phyloP scores from a whole-genome alignment of 2,329 filamentous ascomycete species.

The Metarhizium anisopliae region DNA sequence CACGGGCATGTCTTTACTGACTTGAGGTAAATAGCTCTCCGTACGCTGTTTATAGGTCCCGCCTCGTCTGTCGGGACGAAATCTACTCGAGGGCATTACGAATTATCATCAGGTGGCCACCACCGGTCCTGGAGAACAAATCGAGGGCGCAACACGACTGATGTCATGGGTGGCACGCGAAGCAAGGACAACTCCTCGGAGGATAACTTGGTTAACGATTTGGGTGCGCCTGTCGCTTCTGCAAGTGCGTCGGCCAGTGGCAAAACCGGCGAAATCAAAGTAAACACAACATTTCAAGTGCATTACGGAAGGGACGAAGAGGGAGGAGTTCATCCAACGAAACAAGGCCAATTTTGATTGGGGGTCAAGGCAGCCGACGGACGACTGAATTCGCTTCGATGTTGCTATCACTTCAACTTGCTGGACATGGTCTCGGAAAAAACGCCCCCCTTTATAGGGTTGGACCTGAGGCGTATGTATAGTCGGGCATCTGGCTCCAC shows the following conservation, averaged over 20 bases:
- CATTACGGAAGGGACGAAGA: neutral
- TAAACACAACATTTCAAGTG: neutral
- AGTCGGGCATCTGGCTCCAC: no score
- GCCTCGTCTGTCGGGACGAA: neutral
- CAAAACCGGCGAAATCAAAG: neutral
- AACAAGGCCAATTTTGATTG: neutral
- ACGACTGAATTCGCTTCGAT: no score
- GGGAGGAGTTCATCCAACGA: neutral
- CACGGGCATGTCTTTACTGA: neutral
- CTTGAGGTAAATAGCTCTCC: neutral
- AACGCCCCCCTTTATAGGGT: no score
- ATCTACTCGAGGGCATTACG: neutral
- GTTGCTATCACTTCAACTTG: no score
- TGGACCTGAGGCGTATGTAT: no score
- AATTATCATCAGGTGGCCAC: neutral
- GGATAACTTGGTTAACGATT: neutral
- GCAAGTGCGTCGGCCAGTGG: neutral
- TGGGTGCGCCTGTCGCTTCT: neutral
- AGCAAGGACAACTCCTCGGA: neutral
- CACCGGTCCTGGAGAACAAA: neutral
- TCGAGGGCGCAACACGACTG: neutral
- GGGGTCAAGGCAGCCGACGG: no score
- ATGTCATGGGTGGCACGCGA: neutral
- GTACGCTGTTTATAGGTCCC: neutral
- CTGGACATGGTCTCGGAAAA: no score